These are phyloP conservation scores for Camelina sativa DNA, from an alignment of 345 rosid species.

Conservation along the genomic window DNA sequence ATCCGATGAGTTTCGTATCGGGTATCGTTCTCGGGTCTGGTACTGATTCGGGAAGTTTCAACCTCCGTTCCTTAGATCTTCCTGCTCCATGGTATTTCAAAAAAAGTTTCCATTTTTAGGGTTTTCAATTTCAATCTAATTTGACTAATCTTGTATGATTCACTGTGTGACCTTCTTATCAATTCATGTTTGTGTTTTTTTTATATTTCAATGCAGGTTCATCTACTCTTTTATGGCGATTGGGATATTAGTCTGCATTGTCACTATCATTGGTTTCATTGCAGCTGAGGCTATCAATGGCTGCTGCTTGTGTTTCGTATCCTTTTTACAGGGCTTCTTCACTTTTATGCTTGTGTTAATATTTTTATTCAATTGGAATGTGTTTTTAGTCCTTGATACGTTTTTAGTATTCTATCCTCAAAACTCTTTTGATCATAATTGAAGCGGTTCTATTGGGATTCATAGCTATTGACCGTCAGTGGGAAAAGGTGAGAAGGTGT, in stretches of 20 bases:
- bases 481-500: constrained; percentile 70
- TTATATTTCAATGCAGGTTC: constrained; percentile 66
- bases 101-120: constrained; percentile 32
- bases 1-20: constrained; percentile 41
- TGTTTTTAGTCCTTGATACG: constrained; percentile 39
- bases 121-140: not conserved
- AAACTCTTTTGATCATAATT: constrained; percentile 58
- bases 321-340: constrained; percentile 43
- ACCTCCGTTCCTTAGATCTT: constrained; percentile 60
- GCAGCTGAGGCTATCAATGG: constrained; percentile 88
- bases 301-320: constrained; percentile 96
- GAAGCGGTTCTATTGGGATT: constrained; percentile 84
- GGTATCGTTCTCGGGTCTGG: constrained; percentile 50
- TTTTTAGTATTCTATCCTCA: constrained; percentile 70
- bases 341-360: not conserved
- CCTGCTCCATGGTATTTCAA: constrained; percentile 80
- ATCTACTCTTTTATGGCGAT: constrained; percentile 92
- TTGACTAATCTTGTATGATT: not conserved
- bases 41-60: constrained; percentile 47
- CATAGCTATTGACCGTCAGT: constrained; percentile 76
- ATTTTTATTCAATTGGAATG: constrained; percentile 4
- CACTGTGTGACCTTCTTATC: too few species aligned
- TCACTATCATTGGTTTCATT: constrained; percentile 79
- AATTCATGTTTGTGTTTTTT: not conserved
- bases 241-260: constrained; percentile 72